These are phyloP conservation scores for Phytophthora syringae DNA, from an alignment of 352 stramenopile genomes.

Conservation along the genomic window DNA sequence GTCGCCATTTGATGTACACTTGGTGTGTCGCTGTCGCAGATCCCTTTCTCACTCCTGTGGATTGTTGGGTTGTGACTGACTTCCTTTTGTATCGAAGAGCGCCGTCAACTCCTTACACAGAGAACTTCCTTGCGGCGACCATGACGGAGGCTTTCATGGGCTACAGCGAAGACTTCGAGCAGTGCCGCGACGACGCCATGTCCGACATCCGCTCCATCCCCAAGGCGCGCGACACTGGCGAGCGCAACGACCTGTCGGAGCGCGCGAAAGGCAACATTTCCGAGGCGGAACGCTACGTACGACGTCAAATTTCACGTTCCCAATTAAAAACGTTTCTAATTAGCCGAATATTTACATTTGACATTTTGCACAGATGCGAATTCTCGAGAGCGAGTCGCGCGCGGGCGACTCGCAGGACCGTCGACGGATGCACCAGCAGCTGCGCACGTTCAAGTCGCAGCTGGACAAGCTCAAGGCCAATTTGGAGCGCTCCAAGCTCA, in stretches of 20 bases:
- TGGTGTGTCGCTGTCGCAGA: constrained; percentile 33
- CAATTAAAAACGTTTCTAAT: not conserved
- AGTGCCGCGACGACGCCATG: constrained; percentile 81
- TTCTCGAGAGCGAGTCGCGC: constrained; percentile 84
- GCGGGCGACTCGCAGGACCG: constrained; percentile 81
- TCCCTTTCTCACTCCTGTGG: constrained; percentile 20
- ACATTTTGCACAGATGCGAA: constrained; percentile 58
- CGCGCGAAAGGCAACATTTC: constrained; percentile 74
- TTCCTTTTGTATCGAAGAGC: constrained; percentile 31
- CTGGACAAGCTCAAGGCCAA: constrained; percentile 89
- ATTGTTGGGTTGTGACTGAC: constrained; percentile 47
- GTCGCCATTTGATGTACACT: constrained; percentile 14
- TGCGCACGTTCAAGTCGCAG: constrained; percentile 85
- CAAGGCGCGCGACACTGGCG: constrained; percentile 45
- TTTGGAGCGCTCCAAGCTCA: constrained; percentile 77
- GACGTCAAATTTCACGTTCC: too few relatives aligned
- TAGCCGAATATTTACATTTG: not conserved
- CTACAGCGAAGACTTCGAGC: constrained; percentile 88
- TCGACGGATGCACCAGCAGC: constrained; percentile 85
- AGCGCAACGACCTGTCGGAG: constrained; percentile 57
- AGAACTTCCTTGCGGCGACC: constrained; percentile 11
- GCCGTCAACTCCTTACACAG: constrained; percentile 1
- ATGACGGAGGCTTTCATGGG: constrained; percentile 85
- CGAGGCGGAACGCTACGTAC: constrained; percentile 80
- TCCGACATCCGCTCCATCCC: constrained; percentile 69